Evolutionary conservation across 2,329 filamentous ascomycete species (phyloP).

Genomic region (Amauroascus niger): DNA sequence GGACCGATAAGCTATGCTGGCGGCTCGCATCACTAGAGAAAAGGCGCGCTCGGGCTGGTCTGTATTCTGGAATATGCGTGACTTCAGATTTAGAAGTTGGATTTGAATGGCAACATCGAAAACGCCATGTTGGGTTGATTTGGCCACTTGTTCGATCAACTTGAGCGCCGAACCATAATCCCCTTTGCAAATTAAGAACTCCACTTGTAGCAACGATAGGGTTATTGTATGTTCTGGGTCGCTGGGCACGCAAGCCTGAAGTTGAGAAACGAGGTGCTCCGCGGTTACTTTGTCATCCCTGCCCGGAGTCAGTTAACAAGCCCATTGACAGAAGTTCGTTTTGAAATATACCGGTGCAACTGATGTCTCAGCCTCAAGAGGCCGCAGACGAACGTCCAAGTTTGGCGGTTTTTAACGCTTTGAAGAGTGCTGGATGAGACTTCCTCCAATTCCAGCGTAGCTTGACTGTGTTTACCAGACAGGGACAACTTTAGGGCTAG

Average conservation of each 20-base stretch:
- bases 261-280: constrained; percentile 47
- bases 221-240: constrained; percentile 53
- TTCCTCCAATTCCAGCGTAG: constrained; percentile 50
- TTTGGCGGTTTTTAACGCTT: constrained; percentile 65
- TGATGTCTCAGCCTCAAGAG: constrained; percentile 35
- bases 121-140: constrained; percentile 44
- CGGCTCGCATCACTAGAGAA: constrained; percentile 64
- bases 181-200: constrained; percentile 47
- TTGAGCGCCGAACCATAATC: constrained; percentile 46
- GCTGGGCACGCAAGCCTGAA: constrained; percentile 43
- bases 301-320: constrained; percentile 13
- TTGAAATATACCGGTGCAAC: constrained; percentile 32
- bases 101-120: constrained; percentile 60
- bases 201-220: constrained; percentile 51
- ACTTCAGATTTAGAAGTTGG: constrained; percentile 63
- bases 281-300: constrained; percentile 51
- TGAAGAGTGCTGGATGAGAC: constrained; percentile 55
- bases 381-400: constrained; percentile 36
- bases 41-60: constrained; percentile 66
- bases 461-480: constrained; percentile 61
- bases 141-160: constrained; percentile 45
- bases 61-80: constrained; percentile 56
- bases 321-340: not conserved
- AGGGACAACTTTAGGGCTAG: constrained; percentile 43
- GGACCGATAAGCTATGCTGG: constrained; percentile 61